A percentile compares a stretch with the other conserved stretches of the same genome.
Conservation (phyloP, 2,329 filamentous ascomycete species). For the Reticulascus tulasneorum region DNA sequence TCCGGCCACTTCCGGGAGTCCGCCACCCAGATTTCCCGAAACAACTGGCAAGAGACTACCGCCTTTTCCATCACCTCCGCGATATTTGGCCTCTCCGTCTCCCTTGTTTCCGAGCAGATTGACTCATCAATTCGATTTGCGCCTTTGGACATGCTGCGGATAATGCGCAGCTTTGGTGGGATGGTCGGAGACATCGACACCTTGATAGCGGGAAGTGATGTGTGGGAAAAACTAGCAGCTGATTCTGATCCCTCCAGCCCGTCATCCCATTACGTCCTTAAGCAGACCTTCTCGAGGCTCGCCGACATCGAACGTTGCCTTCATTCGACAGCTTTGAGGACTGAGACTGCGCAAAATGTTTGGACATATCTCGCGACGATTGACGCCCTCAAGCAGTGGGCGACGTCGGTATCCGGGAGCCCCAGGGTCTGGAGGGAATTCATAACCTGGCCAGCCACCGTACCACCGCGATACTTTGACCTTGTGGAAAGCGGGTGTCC, state of each 20-base stretch:
- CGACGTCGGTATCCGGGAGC: conserved; percentile 6
- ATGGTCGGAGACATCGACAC: conserved; percentile 10
- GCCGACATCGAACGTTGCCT: conserved; percentile 6
- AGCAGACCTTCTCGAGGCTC: conserved; percentile 5
- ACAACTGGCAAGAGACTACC: conserved; percentile 13
- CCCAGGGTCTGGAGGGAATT: conserved; percentile 14
- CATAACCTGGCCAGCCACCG: conserved; percentile 12
- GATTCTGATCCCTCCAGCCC: background rate
- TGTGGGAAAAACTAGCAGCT: conserved; percentile 7
- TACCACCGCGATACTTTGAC: conserved; percentile 10
- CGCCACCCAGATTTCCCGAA: conserved; percentile 10
- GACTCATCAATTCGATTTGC: conserved; percentile 9
- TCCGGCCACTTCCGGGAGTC: conserved; percentile 13
- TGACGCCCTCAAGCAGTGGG: conserved; percentile 8
- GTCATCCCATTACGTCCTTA: conserved; percentile 1
- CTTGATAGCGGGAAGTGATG: conserved; percentile 9
- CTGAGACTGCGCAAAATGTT: conserved; percentile 1
- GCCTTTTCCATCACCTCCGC: conserved; percentile 14
- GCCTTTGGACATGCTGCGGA: conserved; percentile 5
- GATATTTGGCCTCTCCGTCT: conserved; percentile 13
- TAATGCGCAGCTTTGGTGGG: conserved; percentile 11
- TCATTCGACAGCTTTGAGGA: conserved; percentile 3
- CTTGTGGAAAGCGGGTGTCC: conserved; percentile 7
- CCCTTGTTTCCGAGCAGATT: conserved; percentile 9
- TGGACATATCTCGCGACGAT: conserved; percentile 5